A percentile compares a stretch with the other conserved stretches of the same genome.
Conservation (phyloP, 345 rosid species). For the Cochlearia excelsa region DNA sequence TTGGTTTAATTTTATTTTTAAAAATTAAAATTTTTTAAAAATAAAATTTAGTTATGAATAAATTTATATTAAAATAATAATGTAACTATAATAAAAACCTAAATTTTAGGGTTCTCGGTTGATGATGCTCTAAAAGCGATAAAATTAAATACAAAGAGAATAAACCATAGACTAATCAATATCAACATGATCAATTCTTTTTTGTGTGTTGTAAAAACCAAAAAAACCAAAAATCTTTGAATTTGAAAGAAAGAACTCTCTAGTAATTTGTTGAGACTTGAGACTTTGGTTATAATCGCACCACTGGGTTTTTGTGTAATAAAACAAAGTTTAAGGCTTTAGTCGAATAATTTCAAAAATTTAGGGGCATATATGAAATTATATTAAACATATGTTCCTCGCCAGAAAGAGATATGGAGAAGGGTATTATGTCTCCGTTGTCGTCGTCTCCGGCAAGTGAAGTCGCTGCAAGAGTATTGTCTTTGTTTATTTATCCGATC, state of each 20-base stretch:
- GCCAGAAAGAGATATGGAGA: slow-evolving; percentile 14
- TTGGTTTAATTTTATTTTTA: too few relatives aligned
- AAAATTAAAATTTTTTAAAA: too few relatives aligned
- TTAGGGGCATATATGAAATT: not conserved
- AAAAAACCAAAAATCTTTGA: too few relatives aligned
- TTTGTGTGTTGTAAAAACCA: too few relatives aligned
- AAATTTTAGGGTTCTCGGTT: too few relatives aligned
- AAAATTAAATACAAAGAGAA: too few relatives aligned
- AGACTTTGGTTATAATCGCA: not conserved
- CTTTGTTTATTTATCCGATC: slow-evolving; percentile 72
- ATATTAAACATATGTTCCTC: not conserved
- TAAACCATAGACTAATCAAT: too few relatives aligned
- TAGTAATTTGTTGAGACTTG: slow-evolving; percentile 1
- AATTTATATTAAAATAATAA: too few relatives aligned
- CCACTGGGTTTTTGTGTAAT: not conserved
- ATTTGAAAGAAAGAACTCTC: not conserved
- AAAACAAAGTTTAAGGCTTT: not conserved
- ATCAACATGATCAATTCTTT: too few relatives aligned
- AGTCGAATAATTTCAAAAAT: not conserved
- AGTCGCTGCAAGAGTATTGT: slow-evolving; percentile 37
- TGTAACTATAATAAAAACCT: too few relatives aligned
- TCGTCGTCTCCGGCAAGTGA: slow-evolving; percentile 28
- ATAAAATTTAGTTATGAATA: too few relatives aligned
- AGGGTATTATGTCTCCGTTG: not conserved
- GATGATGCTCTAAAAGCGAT: too few relatives aligned